Evolutionary conservation across 2,329 filamentous ascomycete genomes (phyloP).

Genomic region (Diaporthe sp.): DNA sequence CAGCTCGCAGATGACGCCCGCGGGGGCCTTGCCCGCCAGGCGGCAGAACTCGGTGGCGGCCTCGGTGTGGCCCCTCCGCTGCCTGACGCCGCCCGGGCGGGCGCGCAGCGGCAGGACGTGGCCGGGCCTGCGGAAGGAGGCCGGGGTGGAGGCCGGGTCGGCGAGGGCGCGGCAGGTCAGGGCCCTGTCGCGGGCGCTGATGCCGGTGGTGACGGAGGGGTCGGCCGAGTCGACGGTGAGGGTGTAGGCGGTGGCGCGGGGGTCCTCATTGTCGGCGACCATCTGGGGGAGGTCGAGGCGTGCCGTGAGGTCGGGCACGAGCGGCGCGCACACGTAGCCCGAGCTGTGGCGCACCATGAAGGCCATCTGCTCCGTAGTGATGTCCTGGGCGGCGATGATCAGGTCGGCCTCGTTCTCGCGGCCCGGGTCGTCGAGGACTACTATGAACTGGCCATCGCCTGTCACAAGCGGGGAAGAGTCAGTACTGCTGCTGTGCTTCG

Average conservation of each 20-base stretch:
- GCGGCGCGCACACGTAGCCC: slow-evolving; percentile 91
- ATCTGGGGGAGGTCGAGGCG: slow-evolving; percentile 88
- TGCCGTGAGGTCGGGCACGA: slow-evolving; percentile 77
- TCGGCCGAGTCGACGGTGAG: slow-evolving; percentile 86
- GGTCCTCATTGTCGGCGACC: slow-evolving; percentile 82
- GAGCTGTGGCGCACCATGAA: slow-evolving; percentile 95
- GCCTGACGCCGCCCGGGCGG: slow-evolving; percentile 82
- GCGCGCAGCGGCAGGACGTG: slow-evolving; percentile 91
- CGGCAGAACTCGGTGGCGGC: slow-evolving; percentile 92
- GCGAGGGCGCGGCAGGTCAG: slow-evolving; percentile 86
- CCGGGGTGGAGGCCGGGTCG: slow-evolving; percentile 67
- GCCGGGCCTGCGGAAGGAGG: slow-evolving; percentile 83
- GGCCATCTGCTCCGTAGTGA: slow-evolving; percentile 92
- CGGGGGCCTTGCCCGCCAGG: slow-evolving; percentile 82
- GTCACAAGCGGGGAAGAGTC: neutral
- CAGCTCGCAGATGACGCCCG: slow-evolving; percentile 90
- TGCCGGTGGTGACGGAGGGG: slow-evolving; percentile 85
- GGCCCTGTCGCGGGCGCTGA: slow-evolving; percentile 88
- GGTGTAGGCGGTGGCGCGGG: slow-evolving; percentile 93
- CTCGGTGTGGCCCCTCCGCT: slow-evolving; percentile 90
- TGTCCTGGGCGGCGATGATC: slow-evolving; percentile 88
- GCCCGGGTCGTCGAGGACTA: slow-evolving; percentile 91
- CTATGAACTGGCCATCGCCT: slow-evolving; percentile 91
- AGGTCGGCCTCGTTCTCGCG: slow-evolving; percentile 99
- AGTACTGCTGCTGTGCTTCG: slow-evolving; percentile 32